Evolutionary conservation across 768 basidiomycete species (phyloP).

Genomic region (Leccinellum albellum): DNA sequence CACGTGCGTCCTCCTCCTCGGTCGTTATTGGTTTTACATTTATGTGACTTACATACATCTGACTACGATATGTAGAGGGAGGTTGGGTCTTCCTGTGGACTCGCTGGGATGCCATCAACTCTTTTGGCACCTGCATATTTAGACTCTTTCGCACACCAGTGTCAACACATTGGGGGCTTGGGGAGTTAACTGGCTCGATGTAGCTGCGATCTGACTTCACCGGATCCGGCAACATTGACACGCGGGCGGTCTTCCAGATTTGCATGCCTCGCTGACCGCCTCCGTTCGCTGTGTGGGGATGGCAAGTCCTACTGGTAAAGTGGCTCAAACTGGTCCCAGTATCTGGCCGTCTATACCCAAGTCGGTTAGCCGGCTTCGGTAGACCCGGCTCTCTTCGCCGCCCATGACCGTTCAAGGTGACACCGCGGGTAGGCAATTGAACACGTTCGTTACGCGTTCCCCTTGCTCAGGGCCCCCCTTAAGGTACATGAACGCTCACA

Average conservation of each 20-base stretch:
- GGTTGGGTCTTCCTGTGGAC: too few relatives aligned
- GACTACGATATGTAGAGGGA: too few relatives aligned
- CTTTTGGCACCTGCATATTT: too few relatives aligned
- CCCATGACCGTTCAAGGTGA: not conserved
- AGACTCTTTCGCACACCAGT: too few relatives aligned
- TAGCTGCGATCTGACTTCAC: not conserved
- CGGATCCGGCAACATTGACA: not conserved
- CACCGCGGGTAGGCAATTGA: too few relatives aligned
- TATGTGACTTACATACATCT: too few relatives aligned
- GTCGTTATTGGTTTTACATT: too few relatives aligned
- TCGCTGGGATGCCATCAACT: too few relatives aligned
- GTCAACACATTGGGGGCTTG: too few relatives aligned
- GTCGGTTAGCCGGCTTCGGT: not conserved
- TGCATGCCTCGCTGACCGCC: not conserved
- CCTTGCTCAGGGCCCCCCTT: not conserved
- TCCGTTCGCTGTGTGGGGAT: not conserved
- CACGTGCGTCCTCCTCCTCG: too few relatives aligned
- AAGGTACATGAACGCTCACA: not conserved
- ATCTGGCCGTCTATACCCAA: not conserved
- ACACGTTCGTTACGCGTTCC: not conserved
- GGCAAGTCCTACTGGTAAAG: not conserved
- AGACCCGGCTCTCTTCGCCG: not conserved
- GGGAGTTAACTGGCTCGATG: too few relatives aligned
- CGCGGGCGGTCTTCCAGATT: not conserved
- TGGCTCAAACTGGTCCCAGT: not conserved